Base-by-base conservation (phyloP, 768 basidiomycete genomes). In the Cytidiella melzeri region DNA sequence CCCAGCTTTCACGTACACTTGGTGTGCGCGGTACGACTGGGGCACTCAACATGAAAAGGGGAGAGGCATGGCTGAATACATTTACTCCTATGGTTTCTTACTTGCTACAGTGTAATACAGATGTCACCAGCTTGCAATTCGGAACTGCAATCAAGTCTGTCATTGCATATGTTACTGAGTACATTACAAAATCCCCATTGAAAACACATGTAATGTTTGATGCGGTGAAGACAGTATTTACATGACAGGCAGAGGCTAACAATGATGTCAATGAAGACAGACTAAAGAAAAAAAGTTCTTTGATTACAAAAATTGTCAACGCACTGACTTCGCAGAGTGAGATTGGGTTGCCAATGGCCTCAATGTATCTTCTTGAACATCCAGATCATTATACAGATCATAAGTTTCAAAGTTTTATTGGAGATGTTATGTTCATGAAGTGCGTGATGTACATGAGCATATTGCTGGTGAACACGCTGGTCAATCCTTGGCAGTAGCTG, bases 121-220 rank as follows among this genome's bases (percentile, higher is more conserved):
- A 73, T 57, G 63, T 70, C 0, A 68, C 70, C 0, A 65, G 65
- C 47, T 43, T 73, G 1, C 40, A 65, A 13, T 72, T 68, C 21
- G 72, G 72, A 0, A 74, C 72, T 1, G 58, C 67, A 0, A 62
- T 75, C 1, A 71, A 72, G 44, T 62, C 68, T 18, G 60, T 70
- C 2, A 50, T 72, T 0, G 56, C 64, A 19, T 73, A 73, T 59
- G 61, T 73, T 0, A 62, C 72, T 4, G 70, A 76, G 28, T 76
- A 76, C 55, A 62, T 75, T 0, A 73, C 69, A 0, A 76, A 76
- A 53, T 39, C 61, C 0, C 40, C 60, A 1, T 52, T 75, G 12
- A 74, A 73, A 43, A 70, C 68, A 0, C 62, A 70, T 53, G 57
- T 58, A 12, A 61, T 71, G 25, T 72, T 74, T 59, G 58, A 70